Evolutionary conservation across 148 eudicot genomes (phyloP).

Genomic region (Beta vulgaris): DNA sequence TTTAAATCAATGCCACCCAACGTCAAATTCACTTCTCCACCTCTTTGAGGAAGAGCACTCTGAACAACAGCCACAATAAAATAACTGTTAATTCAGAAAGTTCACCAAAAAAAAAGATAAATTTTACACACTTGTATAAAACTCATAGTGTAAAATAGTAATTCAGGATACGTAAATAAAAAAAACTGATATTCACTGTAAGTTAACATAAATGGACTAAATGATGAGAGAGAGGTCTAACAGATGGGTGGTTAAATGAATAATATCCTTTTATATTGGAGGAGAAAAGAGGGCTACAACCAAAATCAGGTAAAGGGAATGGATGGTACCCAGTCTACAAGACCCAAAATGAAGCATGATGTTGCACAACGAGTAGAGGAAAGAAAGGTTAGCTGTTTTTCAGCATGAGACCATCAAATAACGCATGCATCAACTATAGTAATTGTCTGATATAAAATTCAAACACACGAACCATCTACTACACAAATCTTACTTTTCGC

Average conservation of each 20-base stretch:
- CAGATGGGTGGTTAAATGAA: neutral
- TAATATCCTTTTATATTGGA: neutral
- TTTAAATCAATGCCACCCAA: slow-evolving; percentile 97
- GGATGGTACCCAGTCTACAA: no score
- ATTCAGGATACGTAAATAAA: neutral
- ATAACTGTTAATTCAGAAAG: neutral
- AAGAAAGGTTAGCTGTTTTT: neutral
- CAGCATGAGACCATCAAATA: neutral
- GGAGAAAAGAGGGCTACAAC: neutral
- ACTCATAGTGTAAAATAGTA: neutral
- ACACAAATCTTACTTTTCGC: no score
- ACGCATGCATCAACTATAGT: neutral
- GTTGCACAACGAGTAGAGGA: neutral
- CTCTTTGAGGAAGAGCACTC: slow-evolving; percentile 95
- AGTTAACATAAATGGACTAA: neutral
- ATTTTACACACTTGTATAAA: neutral
- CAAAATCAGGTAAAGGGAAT: no score
- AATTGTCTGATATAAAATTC: neutral
- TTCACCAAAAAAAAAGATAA: neutral
- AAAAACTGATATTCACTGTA: neutral
- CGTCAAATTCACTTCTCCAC: slow-evolving; percentile 97
- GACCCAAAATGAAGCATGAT: neutral
- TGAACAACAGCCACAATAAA: slow-evolving; percentile 31
- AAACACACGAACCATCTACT: neutral
- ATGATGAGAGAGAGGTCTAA: neutral